Base-by-base conservation (phyloP, 2,329 filamentous ascomycete genomes). In the Microdochium trichocladiopsis region DNA sequence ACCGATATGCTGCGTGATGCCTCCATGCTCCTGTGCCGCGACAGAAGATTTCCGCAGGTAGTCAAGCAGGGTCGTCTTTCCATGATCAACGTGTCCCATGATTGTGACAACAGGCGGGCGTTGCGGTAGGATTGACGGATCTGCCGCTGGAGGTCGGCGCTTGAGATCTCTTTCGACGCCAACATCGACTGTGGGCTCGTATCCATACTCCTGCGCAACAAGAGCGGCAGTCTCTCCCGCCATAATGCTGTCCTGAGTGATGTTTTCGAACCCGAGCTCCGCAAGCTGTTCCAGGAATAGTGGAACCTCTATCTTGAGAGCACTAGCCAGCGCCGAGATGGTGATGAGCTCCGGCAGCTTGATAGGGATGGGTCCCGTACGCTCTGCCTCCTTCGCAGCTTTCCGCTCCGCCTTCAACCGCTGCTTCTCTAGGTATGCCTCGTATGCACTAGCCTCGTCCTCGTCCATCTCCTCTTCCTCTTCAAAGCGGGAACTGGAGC, bases 71-170 rank as follows among this genome's bases (percentile, higher is more conserved):
- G 95, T 99, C 1, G 94, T 99, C 74, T 99, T 99, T 51, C 94
- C 94, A 67, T 99, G 94, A 66, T 99, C 95, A 61, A 99, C 94
- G 58, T 99, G 94, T 2, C 94, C 94, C 95, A 99, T 99, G 63
- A 99, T 99, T 0, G 95, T 97, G 37, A 99, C 92, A 33, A 99
- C 90, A 0, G 94, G 95, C 8, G 94, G 93, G 16, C 95, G 83
- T 31, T 75, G 69, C 2, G 91, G 90, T 8, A 96, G 70, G 14
- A 69, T 60, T 0, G 87, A 82, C 49, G 75, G 79, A 66, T 93
- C 89, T 61, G 84, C 84, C 9, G 83, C 81, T 24, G 78, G 72
- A 1, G 90, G 86, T 11, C 85, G 81, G 23, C 88, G 79, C 55
- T 79, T 80, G 37, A 99, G 71, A 66, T 99, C 93, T 47, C 83